phyloP scores from a whole-genome alignment of 2,329 filamentous ascomycete species.

The Dactylellina cionopaga region DNA sequence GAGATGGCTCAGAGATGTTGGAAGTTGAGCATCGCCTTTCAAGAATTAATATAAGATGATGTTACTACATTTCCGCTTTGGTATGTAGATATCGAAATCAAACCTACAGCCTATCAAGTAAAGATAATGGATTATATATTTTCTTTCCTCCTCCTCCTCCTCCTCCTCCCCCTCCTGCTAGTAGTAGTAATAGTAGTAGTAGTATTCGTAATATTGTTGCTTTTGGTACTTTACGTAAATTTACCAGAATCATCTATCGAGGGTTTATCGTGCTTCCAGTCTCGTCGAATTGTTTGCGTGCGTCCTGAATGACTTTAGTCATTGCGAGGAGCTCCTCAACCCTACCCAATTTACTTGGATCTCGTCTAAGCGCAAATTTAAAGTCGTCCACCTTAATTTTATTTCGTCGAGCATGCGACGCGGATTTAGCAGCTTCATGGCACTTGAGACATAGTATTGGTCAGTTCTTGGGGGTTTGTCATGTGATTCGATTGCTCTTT shows the following conservation, averaged over 20 bases:
- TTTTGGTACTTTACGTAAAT: too few relatives aligned
- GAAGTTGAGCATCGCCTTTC: constrained; percentile 32
- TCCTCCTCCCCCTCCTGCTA: constrained; percentile 32
- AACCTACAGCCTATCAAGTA: too few relatives aligned
- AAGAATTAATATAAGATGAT: constrained; percentile 24
- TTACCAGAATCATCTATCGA: too few relatives aligned
- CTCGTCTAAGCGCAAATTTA: constrained; percentile 88
- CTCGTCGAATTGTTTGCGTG: constrained; percentile 77
- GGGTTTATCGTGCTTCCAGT: constrained; percentile 50
- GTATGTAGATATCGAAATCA: background rate
- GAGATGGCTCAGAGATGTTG: constrained; percentile 22
- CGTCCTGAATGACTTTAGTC: constrained; percentile 84
- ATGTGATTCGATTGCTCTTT: background rate
- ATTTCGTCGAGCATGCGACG: constrained; percentile 85
- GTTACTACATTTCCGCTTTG: background rate
- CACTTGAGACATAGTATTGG: constrained; percentile 51
- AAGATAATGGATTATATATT: background rate
- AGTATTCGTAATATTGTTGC: too few relatives aligned
- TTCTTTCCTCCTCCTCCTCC: background rate
- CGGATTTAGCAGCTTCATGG: constrained; percentile 79
- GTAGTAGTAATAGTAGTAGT: too few relatives aligned
- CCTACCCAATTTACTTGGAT: constrained; percentile 84
- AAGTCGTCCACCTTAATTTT: constrained; percentile 99
- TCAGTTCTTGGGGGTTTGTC: too few relatives aligned
- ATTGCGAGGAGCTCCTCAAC: constrained; percentile 90